phyloP scores from a whole-genome alignment of 2,329 filamentous ascomycete species.

The Nemania sp. region DNA sequence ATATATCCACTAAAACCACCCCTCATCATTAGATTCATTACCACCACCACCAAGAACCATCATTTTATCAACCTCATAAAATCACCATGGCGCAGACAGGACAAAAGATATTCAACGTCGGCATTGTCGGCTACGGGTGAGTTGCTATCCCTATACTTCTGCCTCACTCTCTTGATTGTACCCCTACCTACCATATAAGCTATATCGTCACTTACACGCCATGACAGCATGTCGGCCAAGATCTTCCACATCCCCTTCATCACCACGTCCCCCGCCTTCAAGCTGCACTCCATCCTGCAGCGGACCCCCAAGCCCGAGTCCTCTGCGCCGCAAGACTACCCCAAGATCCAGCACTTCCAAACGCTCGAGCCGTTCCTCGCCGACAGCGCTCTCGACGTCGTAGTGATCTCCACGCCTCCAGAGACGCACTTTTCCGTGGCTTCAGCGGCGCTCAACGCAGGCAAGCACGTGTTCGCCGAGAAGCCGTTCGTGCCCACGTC shows the following conservation, averaged over 20 bases:
- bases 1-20: neutral
- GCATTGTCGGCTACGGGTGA: conserved; percentile 56
- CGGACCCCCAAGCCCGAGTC: conserved; percentile 65
- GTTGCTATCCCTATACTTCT: neutral
- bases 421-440: conserved; percentile 70
- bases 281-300: conserved; percentile 76
- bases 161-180: neutral
- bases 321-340: conserved; percentile 71
- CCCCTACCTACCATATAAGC: neutral
- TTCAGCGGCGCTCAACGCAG: conserved; percentile 65
- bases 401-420: conserved; percentile 73
- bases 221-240: conserved; percentile 64
- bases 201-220: conserved; percentile 11
- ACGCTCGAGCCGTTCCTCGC: conserved; percentile 64
- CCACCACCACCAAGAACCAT: neutral
- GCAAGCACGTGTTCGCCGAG: conserved; percentile 80
- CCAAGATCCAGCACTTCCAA: conserved; percentile 65
- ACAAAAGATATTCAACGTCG: conserved; percentile 51
- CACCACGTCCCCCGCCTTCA: conserved; percentile 63
- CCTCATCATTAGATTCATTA: neutral
- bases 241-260: conserved; percentile 85
- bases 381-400: conserved; percentile 67
- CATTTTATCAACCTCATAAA: neutral
- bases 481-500: conserved; percentile 80
- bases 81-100: conserved; percentile 14